A percentile compares a stretch with the other conserved stretches of the same genome.
phyloP scores from a whole-genome alignment of 2,329 filamentous ascomycete species.

The Alternaria gaisen region DNA sequence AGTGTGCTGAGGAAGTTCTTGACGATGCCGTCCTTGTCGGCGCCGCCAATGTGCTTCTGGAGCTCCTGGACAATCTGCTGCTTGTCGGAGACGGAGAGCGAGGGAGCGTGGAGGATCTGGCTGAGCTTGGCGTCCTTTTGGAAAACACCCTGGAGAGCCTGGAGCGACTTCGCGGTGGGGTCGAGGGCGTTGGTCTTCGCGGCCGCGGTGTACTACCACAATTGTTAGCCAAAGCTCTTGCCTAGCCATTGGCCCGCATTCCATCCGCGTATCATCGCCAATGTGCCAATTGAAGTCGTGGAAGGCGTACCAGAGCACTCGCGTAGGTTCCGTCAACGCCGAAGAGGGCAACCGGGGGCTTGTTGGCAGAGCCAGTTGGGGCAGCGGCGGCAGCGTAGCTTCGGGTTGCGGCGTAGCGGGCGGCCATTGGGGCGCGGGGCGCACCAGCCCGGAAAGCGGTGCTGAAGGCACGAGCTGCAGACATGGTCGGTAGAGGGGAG shows the following conservation, averaged over 20 bases:
- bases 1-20: conserved; percentile 93
- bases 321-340: conserved; percentile 98
- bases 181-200: conserved; percentile 89
- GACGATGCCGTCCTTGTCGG: conserved; percentile 78
- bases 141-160: conserved; percentile 74
- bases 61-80: conserved; percentile 85
- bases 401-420: conserved; percentile 71
- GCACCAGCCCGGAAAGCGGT: conserved; percentile 65
- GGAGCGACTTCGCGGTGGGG: conserved; percentile 80
- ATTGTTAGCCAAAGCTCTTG: conserved; percentile 35
- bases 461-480: conserved; percentile 65
- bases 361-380: conserved; percentile 69
- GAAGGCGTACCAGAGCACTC: conserved; percentile 85
- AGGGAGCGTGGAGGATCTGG: conserved; percentile 79
- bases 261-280: conserved; percentile 32
- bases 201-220: conserved; percentile 87
- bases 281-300: conserved; percentile 26
- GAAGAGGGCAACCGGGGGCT: conserved; percentile 90
- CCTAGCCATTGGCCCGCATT: conserved; percentile 27
- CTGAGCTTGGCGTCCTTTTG: conserved; percentile 84
- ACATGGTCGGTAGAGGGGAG: conserved; percentile 58
- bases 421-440: conserved; percentile 67
- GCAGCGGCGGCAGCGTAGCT: conserved; percentile 74
- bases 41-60: conserved; percentile 77
- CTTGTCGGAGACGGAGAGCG: conserved; percentile 82